These are phyloP conservation scores for Sphaerosporella brunnea DNA, from an alignment of 495 filamentous ascomycete genomes.

Conservation along the genomic window DNA sequence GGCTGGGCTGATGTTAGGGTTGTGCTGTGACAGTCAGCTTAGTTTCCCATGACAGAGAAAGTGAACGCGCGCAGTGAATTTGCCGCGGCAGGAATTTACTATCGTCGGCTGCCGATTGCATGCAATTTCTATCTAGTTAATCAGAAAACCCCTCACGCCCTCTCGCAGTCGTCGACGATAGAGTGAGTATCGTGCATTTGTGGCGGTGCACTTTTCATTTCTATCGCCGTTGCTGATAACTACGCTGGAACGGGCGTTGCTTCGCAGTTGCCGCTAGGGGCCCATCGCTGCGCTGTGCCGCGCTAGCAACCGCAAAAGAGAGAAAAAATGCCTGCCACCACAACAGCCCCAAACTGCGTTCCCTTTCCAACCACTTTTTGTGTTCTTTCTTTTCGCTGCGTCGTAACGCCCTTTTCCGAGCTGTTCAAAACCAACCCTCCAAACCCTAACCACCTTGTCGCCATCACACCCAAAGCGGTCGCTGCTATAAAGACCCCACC, in stretches of 20 bases:
- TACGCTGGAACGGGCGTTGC: background rate
- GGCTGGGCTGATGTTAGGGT: too few relatives aligned
- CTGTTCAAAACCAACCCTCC: background rate
- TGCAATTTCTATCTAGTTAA: too few relatives aligned
- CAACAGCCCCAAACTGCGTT: background rate
- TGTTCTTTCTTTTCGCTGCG: background rate
- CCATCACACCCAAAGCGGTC: background rate
- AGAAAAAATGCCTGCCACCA: background rate
- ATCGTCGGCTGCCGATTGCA: too few relatives aligned
- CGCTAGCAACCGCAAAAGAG: background rate
- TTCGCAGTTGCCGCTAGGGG: background rate
- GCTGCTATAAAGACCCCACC: slow-evolving; percentile 1
- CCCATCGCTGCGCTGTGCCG: background rate
- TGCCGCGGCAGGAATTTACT: too few relatives aligned
- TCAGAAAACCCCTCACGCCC: too few relatives aligned
- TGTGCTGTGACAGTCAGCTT: too few relatives aligned
- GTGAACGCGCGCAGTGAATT: too few relatives aligned
- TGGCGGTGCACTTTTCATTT: too few relatives aligned
- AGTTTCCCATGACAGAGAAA: too few relatives aligned
- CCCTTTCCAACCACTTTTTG: background rate
- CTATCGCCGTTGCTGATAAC: background rate
- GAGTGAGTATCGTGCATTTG: too few relatives aligned
- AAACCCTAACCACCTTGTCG: slow-evolving; percentile 6
- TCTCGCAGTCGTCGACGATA: too few relatives aligned
- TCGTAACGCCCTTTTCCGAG: background rate